Evolutionary conservation across 116 monocot species (phyloP), one percentile per base, ranked within the genome.

Genomic region (Zostera marina): DNA sequence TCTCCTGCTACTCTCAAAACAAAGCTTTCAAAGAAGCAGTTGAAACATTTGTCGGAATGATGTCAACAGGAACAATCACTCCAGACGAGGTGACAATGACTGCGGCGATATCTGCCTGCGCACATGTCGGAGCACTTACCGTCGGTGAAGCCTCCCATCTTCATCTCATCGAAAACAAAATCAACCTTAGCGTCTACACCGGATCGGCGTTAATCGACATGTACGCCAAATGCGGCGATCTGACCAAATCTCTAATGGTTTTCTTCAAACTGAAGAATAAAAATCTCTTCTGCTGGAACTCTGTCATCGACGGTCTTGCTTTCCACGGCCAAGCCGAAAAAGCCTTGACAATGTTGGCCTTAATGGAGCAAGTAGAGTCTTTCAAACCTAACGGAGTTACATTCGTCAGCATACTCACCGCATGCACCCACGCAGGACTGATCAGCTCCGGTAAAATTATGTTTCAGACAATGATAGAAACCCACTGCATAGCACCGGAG

Each of bases 211-310:
- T 88, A 69, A 60, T 88, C 13, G 88, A 88, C 40, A 80, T 88
- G 88, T 88, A 82, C 19, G 88, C 82, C 2, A 82, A 88, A 64
- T 80, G 83, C 51, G 88, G 79, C 21, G 52, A 52, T 48, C 56
- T 80, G 41, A 75, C 70, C 58, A 72, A 46, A 59, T 66, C 88
- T 15, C 67, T 88, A 4, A 42, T 74, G 61, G 57, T 77, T 8
- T 88, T 88, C 70, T 80, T 69, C 61, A 79, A 88, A 54, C 25
- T 83, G 53, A 73, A 60, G 54, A 64, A 59, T 14, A 70, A 60
- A 58, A 79, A 82, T 62, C 58, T 88, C 22, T 82, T 73, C 56
- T 79, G 82, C 43, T 88, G 88, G 88, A 88, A 88, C 25, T 71
- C 83, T 0, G 57, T 70, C 2, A 82, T 88, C 1, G 72, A 77